These are phyloP conservation scores for Calonectria hawksworthii DNA, from an alignment of 2,329 filamentous ascomycete genomes.

Conservation along the genomic window DNA sequence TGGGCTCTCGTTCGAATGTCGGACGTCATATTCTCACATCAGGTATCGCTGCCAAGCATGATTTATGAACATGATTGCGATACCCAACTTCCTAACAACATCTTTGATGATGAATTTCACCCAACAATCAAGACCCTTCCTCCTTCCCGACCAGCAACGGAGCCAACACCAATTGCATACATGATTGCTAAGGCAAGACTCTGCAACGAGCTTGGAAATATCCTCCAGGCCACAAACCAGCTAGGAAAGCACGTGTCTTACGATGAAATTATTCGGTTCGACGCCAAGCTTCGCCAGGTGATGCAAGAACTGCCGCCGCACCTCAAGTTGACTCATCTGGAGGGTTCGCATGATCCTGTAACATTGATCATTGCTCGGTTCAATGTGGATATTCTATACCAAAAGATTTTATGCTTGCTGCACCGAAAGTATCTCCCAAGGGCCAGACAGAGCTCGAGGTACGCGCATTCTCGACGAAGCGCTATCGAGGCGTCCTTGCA, in stretches of 20 bases:
- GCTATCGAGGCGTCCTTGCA: conserved; percentile 91
- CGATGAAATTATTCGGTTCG: conserved; percentile 74
- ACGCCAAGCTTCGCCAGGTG: conserved; percentile 72
- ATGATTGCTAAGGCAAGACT: conserved; percentile 82
- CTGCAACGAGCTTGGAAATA: conserved; percentile 77
- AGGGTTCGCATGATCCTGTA: conserved; percentile 84
- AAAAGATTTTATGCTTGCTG: conserved; percentile 90
- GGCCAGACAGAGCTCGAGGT: conserved; percentile 83
- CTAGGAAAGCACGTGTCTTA: conserved; percentile 70
- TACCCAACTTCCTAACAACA: conserved; percentile 80
- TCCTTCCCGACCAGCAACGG: conserved; percentile 74
- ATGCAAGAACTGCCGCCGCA: conserved; percentile 82
- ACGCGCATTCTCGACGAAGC: conserved; percentile 84
- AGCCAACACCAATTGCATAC: conserved; percentile 83
- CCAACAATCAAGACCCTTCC: conserved; percentile 78
- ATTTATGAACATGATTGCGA: conserved; percentile 83
- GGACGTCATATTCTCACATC: conserved; percentile 84
- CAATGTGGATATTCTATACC: conserved; percentile 86
- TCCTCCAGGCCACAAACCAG: conserved; percentile 75
- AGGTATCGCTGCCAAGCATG: conserved; percentile 76
- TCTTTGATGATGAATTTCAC: conserved; percentile 85
- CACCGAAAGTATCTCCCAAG: conserved; percentile 89
- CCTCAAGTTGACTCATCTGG: conserved; percentile 80
- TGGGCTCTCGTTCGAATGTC: conserved; percentile 81
- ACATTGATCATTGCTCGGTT: conserved; percentile 89